Evolutionary conservation across 164 flowering plant species (phyloP), one percentile per base, ranked within the genome.

Genomic region (Tetracentron sinense): DNA sequence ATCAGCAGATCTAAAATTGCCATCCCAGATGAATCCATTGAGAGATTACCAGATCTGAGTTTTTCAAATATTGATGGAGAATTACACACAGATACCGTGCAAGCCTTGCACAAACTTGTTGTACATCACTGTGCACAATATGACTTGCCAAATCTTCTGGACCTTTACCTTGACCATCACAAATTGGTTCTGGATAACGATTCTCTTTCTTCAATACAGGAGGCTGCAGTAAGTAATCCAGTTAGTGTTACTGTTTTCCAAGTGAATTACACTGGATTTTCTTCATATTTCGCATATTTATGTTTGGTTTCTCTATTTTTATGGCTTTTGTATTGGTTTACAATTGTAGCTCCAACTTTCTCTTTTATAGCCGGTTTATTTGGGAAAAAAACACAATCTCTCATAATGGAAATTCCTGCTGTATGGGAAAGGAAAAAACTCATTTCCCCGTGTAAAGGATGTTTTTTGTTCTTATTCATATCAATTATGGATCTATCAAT

Each of bases 91-190:
- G 79, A 75, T 64, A 70, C 87, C 23, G 6, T 72, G 44, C 78
- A 76, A 56, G 84, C 88, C 57, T 52, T 95, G 46, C 88, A 92
- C 70, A 88, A 77, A 69, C 76, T 90, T 66, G 49, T 92, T 35
- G 33, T 88, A 59, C 86, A 71, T 66, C 78, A 86, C 64, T 88
- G 94, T 70, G 79, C 75, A 21, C 78, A 73, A 61, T 70, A 83
- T 69, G 81, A 82, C 75, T 81, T 95, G 87, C 94, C 96, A 30
- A 81, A 83, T 64, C 85, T 95, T 74, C 76, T 95, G 69, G 96
- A 90, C 68, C 77, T 95, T 52, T 92, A 88, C 69, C 85, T 95
- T 68, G 96, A 88, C 49, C 81, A 77, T 75, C 90, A 85, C 67
- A 71, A 82, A 56, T 70, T 88, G 81, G 85, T 69, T 66, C 60